Base-by-base conservation (phyloP, 805 yeast species). In the Lachancea dasiensis region DNA sequence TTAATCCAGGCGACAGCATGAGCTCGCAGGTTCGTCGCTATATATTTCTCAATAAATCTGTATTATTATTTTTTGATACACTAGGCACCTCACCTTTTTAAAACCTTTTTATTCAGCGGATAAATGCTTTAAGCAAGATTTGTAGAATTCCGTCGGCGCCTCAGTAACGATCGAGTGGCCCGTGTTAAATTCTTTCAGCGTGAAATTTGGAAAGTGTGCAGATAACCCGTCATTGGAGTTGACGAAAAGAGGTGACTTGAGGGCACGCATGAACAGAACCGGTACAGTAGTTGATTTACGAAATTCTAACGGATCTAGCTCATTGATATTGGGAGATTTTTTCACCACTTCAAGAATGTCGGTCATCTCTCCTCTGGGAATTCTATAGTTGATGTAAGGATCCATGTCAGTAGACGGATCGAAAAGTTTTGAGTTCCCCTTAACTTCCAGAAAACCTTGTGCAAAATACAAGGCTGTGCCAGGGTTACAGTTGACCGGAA, bases 251-350 rank as follows among this genome's bases (percentile, higher is more conserved):
- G 55, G 50, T 2, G 78, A 71, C 11, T 60, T 40, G 13, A 52
- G 39, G 3, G 72, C 80, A 39, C 65, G 64, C 50, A 75, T 54
- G 34, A 75, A 67, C 28, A 70, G 44, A 2, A 68, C 64, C 1
- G 70, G 68, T 20, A 56, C 57, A 5, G 43, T 33, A 7, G 50
- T 41, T 11, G 40, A 29, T 6, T 22, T 18, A 7, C 34, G 34
- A 8, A 35, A 36, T 4, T 39, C 43, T 1, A 27, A 34, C 6
- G 21, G 32, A 15, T 38, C 40, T 3, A 36, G 44, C 11, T 33
- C 30, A 3, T 39, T 45, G 4, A 32, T 22, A 31, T 40, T 39
- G 5, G 58, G 59, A 54, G 60, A 55, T 2, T 30, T 37, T 33
- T 49, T 49, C 10, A 53, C 31, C 13, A 43, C 46, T 6, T 49